phyloP scores from a whole-genome alignment of 495 filamentous ascomycete genomes.

The Penicillium cataractarum region DNA sequence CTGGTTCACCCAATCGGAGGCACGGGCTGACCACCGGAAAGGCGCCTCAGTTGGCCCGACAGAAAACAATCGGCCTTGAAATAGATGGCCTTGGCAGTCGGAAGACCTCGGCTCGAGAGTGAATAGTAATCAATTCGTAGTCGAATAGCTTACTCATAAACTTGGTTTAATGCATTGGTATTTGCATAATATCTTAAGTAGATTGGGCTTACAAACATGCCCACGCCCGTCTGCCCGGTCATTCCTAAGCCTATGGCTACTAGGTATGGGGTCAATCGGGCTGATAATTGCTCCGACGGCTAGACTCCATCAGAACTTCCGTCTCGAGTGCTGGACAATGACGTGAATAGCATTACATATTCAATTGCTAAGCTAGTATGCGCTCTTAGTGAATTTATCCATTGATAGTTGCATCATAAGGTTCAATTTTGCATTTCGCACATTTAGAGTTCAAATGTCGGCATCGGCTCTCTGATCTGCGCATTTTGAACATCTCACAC shows the following conservation, averaged over 20 bases:
- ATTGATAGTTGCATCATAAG: not conserved
- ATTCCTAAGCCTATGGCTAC: too few relatives aligned
- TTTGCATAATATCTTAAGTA: not conserved
- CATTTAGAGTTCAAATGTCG: not conserved
- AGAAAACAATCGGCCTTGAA: not conserved
- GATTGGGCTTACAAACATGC: not conserved
- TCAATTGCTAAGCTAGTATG: not conserved
- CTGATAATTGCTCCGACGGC: constrained; percentile 5
- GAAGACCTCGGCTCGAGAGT: not conserved
- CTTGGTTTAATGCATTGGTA: not conserved
- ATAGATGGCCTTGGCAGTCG: not conserved
- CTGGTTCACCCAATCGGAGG: not conserved
- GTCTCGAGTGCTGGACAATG: too few relatives aligned
- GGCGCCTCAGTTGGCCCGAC: not conserved
- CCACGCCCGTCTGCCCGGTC: not conserved
- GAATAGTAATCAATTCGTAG: not conserved
- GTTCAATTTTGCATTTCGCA: not conserved
- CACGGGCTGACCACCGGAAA: not conserved
- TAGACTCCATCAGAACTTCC: not conserved
- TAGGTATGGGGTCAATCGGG: constrained; percentile 1
- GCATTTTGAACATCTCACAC: not conserved
- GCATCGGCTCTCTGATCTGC: not conserved
- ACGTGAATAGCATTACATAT: too few relatives aligned
- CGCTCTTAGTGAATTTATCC: not conserved
- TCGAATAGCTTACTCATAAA: not conserved